Evolutionary conservation across 306 rosid species (phyloP), one percentile per base, ranked within the genome.

Genomic region (Hippophae gyantsensis): DNA sequence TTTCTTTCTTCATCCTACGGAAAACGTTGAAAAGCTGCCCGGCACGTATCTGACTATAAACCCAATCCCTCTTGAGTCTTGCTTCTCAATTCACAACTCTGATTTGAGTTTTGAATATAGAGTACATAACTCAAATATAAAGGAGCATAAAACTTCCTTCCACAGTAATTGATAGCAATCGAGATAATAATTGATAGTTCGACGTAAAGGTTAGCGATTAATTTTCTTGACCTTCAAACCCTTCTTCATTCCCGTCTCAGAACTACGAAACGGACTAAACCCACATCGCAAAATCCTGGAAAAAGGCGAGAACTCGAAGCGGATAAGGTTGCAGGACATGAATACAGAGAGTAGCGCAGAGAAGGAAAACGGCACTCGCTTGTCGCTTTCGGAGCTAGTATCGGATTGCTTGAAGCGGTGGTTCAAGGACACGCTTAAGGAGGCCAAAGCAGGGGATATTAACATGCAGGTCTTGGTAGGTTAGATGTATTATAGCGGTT

Each of bases 391-490:
- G 7, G 95, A 71, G 49, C 90, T 85, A 26, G 99, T 92, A 48
- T 75, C 84, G 18, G 99, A 92, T 64, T 92, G 99, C 64, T 89
- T 82, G 57, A 80, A 86, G 61, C 83, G 95, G 77, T 88, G 99
- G 99, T 92, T 92, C 61, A 88, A 80, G 62, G 95, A 92, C 61
- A 65, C 93, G 57, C 76, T 92, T 2, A 92, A 80, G 66, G 95
- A 92, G 63, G 99, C 96, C 48, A 92, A 82, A 73, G 73, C 72
- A 1, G 96, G 99, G 13, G 95, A 92, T 43, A 72, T 88, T 14
- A 92, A 88, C 71, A 88, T 92, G 99, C 96, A 92, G 81, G 80
- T 92, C 48, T 74, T 88, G 83, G 84, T 88, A 13, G 94, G 87
- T 48, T 95, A 92, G 86, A 92, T 92, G 99, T 92, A 88, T 66